Evolutionary conservation across 345 rosid species (phyloP).

Genomic region (Passiflora organensis): DNA sequence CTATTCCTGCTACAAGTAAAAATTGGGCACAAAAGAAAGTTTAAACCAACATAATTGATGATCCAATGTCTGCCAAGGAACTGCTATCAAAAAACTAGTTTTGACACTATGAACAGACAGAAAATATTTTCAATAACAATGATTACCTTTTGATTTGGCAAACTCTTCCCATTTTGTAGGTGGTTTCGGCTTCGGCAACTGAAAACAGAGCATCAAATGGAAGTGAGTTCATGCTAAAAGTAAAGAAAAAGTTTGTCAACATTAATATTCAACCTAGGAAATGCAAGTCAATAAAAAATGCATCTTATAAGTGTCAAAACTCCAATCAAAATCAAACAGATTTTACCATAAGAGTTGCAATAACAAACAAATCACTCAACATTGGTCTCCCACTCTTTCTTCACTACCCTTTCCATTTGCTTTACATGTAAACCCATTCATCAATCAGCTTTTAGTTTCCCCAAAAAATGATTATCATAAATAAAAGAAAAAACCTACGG

Average conservation of each 20-base stretch:
- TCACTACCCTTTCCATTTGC: too few relatives aligned
- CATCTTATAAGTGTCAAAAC: too few relatives aligned
- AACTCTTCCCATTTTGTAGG: slow-evolving; percentile 22
- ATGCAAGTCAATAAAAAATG: neutral
- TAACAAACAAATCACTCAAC: neutral
- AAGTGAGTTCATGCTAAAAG: neutral
- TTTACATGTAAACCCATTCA: too few relatives aligned
- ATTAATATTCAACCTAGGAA: neutral
- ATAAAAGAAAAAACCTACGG: too few relatives aligned
- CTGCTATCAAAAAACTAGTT: too few relatives aligned
- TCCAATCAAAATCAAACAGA: too few relatives aligned
- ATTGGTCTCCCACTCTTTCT: too few relatives aligned
- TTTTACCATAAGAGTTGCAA: neutral
- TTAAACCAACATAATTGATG: neutral
- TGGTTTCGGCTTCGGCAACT: slow-evolving; percentile 22
- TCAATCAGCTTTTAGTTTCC: too few relatives aligned
- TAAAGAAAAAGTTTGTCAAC: neutral
- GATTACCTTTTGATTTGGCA: slow-evolving; percentile 19
- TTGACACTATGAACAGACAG: too few relatives aligned
- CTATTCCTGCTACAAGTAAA: neutral
- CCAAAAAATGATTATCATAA: too few relatives aligned
- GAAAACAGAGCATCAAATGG: slow-evolving; percentile 5
- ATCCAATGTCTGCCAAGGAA: neutral
- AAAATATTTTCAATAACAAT: neutral
- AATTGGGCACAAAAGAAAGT: neutral